Conservation (phyloP, 2,329 filamentous ascomycete genomes). For the Rachicladosporium sp. region DNA sequence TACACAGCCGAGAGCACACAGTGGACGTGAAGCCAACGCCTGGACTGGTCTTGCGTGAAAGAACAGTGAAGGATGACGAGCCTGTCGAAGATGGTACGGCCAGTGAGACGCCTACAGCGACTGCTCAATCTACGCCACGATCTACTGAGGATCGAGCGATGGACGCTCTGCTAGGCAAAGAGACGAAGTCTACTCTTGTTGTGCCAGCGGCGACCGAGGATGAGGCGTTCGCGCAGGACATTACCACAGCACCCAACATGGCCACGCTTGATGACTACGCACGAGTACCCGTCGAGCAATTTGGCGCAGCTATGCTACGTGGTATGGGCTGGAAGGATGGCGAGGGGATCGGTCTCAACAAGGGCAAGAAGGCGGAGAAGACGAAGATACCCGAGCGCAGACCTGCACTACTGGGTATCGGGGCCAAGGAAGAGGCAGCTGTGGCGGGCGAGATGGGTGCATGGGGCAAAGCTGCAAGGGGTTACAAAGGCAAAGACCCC, state of each 20-base stretch:
- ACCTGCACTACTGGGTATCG: constrained; percentile 74
- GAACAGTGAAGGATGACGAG: constrained; percentile 10
- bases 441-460: constrained; percentile 59
- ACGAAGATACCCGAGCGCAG: constrained; percentile 56
- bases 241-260: constrained; percentile 58
- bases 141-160: constrained; percentile 47
- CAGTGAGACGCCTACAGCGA: neutral
- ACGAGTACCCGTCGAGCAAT: constrained; percentile 84
- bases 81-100: neutral
- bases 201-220: constrained; percentile 28
- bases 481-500: constrained; percentile 42
- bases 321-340: constrained; percentile 91
- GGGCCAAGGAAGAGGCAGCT: constrained; percentile 63
- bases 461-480: constrained; percentile 57
- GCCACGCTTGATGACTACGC: constrained; percentile 76
- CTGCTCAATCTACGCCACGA: constrained; percentile 15
- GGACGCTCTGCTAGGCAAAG: constrained; percentile 31
- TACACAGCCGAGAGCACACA: too few relatives aligned
- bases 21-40: too few relatives aligned
- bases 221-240: constrained; percentile 39
- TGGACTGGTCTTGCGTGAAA: constrained; percentile 8
- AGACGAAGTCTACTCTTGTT: constrained; percentile 23
- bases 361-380: constrained; percentile 34
- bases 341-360: constrained; percentile 44
- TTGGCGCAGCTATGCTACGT: constrained; percentile 79